Percentiles rank a stretch among this genome's conserved stretches.
These are phyloP conservation scores for Penicillium maclennaniae DNA, from an alignment of 495 filamentous ascomycete species.

Conservation along the genomic window DNA sequence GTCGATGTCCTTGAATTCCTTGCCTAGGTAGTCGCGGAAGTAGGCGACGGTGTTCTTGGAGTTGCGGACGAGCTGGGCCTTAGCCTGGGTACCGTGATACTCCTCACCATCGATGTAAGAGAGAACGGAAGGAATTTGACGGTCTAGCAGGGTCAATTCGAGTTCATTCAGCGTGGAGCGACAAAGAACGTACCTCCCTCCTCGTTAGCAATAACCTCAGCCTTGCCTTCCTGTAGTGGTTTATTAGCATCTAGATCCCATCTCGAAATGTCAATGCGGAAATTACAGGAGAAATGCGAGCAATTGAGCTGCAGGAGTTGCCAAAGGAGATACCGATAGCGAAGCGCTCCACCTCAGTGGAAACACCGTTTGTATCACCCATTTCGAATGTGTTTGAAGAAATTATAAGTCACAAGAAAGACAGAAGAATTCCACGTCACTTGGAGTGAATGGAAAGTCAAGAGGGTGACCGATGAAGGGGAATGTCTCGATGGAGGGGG, in stretches of 20 bases:
- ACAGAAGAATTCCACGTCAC: constrained; percentile 13
- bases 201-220: constrained; percentile 98
- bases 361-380: constrained; percentile 48
- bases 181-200: constrained; percentile 71
- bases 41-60: constrained; percentile 87
- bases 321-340: constrained; percentile 97
- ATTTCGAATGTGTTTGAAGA: constrained; percentile 37
- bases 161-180: constrained; percentile 7
- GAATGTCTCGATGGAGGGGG: constrained; percentile 23
- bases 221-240: constrained; percentile 72
- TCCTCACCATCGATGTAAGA: constrained; percentile 95
- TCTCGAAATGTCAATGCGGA: background rate
- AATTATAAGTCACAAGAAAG: constrained; percentile 11
- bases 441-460: constrained; percentile 14
- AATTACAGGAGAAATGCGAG: constrained; percentile 66
- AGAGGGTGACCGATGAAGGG: constrained; percentile 17
- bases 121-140: constrained; percentile 91
- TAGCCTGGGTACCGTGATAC: constrained; percentile 94
- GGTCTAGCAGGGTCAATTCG: constrained; percentile 54
- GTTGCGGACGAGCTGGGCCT: constrained; percentile 87
- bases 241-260: constrained; percentile 9
- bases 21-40: constrained; percentile 92
- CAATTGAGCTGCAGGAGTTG: constrained; percentile 97
- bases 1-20: constrained; percentile 95
- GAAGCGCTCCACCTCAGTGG: constrained; percentile 54